phyloP scores from a whole-genome alignment of 2,329 filamentous ascomycete species.

The Bimuria novae-zelandiae region DNA sequence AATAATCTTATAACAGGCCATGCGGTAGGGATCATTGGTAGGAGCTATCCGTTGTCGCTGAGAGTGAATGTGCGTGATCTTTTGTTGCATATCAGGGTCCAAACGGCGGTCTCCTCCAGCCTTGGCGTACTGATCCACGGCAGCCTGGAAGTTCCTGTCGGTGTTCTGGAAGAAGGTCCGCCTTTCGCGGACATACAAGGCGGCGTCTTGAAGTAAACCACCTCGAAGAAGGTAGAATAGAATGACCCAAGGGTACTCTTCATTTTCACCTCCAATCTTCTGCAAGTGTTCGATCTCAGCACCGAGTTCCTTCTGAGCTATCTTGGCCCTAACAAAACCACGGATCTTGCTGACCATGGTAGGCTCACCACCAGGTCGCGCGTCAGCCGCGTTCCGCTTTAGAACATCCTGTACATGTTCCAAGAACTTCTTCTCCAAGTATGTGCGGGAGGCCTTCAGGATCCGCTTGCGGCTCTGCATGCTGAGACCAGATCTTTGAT shows the following conservation, averaged over 20 bases:
- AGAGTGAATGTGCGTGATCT: constrained; percentile 87
- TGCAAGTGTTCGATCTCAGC: constrained; percentile 81
- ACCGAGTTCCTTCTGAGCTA: constrained; percentile 79
- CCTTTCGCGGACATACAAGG: constrained; percentile 81
- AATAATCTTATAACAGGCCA: constrained; percentile 98
- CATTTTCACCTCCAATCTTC: constrained; percentile 62
- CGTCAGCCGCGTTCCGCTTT: constrained; percentile 82
- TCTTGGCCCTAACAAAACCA: constrained; percentile 84
- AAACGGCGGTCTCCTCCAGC: constrained; percentile 77
- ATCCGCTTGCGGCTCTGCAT: constrained; percentile 77
- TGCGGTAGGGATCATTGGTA: constrained; percentile 89
- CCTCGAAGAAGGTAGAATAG: constrained; percentile 89
- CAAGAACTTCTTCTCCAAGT: constrained; percentile 81
- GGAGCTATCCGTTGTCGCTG: constrained; percentile 83
- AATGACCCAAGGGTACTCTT: constrained; percentile 90
- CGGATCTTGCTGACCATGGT: constrained; percentile 88
- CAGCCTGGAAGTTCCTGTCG: constrained; percentile 86
- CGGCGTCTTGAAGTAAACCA: constrained; percentile 82
- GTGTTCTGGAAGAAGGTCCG: constrained; percentile 85
- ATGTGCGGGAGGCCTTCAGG: constrained; percentile 75
- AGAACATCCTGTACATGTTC: constrained; percentile 77
- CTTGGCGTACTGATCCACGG: constrained; percentile 84
- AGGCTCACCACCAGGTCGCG: constrained; percentile 85
- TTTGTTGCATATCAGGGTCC: constrained; percentile 77
- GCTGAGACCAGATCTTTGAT: constrained; percentile 65